Base-by-base conservation (phyloP, 495 filamentous ascomycete species). In the Penicillium bialowiezense region DNA sequence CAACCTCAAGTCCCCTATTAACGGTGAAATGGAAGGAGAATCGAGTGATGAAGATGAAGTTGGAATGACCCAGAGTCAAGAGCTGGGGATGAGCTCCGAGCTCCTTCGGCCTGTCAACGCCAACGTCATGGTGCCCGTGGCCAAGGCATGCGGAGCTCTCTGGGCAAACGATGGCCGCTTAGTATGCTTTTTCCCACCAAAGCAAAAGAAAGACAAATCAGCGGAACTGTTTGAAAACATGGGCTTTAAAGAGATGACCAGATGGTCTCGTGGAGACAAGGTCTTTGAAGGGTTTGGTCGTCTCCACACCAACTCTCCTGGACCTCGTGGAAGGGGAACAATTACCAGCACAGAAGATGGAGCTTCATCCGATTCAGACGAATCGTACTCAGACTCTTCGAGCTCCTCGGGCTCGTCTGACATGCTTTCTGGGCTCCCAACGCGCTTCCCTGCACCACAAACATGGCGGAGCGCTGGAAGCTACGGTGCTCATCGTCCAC, bases 251-350 rank as follows among this genome's bases (percentile, higher is more conserved):
- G 79, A 81, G 50, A 80, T 75, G 55, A 84, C 84, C 18, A 75
- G 83, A 33, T 51, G 71, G 10, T 78, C 79, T 0, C 80, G 79
- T 58, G 80, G 77, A 39, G 82, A 85, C 40, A 84, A 81, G 44
- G 81, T 85, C 6, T 96, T 96, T 73, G 89, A 92, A 52, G 84
- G 85, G 2, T 96, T 97, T 72, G 91, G 90, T n/a, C 82, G 90
- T 19, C 70, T 97, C 43, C 75, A 70, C 58, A 85, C 68, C 58
- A 78, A 55, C 64, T 84, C 70, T 35, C 75, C 63, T 65, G 80
- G 58, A 28, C 73, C 63, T 67, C 79, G 49, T 63, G 78, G 39
- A 66, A 78, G 52, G 46, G 72, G 56, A 59, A 78, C 69, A 28
- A 65, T 77, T 31, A 55, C 67, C 12, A 74, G 69, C 50, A 77